A percentile compares a stretch with the other conserved stretches of the same genome.
Conservation (phyloP, 2,329 filamentous ascomycete species). For the Colletotrichum scovillei region DNA sequence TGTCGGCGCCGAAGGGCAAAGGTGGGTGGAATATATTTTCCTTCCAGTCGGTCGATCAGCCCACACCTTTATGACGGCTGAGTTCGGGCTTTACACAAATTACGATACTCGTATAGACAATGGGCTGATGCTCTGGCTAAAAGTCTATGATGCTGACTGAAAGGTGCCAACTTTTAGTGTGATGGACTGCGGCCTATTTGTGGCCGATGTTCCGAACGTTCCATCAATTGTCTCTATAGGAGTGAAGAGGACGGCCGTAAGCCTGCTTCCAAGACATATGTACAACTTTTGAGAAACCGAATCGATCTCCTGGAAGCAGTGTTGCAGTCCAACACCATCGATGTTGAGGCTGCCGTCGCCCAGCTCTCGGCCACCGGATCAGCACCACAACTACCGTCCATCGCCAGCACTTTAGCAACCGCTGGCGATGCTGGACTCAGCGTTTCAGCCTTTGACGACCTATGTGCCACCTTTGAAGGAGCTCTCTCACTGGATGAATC, state of each 20-base stretch:
- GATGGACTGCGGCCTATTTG: conserved; percentile 47
- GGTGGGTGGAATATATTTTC: conserved; percentile 37
- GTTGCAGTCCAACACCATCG: conserved; percentile 43
- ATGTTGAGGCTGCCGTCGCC: conserved; percentile 42
- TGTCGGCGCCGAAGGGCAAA: conserved; percentile 50
- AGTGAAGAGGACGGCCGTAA: conserved; percentile 46
- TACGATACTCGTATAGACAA: neutral
- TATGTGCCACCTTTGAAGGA: conserved; percentile 42
- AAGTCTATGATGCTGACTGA: neutral
- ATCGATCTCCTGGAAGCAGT: conserved; percentile 46
- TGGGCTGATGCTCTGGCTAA: neutral
- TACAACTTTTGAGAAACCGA: conserved; percentile 46
- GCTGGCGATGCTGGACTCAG: conserved; percentile 25
- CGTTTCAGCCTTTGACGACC: conserved; percentile 14
- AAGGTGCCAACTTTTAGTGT: conserved; percentile 40
- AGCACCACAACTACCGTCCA: conserved; percentile 10
- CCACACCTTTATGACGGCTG: neutral
- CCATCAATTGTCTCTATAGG: conserved; percentile 44
- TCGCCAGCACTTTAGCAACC: conserved; percentile 20
- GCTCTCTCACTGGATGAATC: conserved; percentile 48
- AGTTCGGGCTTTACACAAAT: too few species aligned
- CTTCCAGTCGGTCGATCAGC: neutral
- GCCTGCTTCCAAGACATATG: conserved; percentile 49
- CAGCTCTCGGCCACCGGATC: conserved; percentile 16
- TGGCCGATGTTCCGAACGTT: conserved; percentile 44